These are phyloP conservation scores for Byssothecium circinans DNA, from an alignment of 2,329 filamentous ascomycete genomes.

Conservation along the genomic window DNA sequence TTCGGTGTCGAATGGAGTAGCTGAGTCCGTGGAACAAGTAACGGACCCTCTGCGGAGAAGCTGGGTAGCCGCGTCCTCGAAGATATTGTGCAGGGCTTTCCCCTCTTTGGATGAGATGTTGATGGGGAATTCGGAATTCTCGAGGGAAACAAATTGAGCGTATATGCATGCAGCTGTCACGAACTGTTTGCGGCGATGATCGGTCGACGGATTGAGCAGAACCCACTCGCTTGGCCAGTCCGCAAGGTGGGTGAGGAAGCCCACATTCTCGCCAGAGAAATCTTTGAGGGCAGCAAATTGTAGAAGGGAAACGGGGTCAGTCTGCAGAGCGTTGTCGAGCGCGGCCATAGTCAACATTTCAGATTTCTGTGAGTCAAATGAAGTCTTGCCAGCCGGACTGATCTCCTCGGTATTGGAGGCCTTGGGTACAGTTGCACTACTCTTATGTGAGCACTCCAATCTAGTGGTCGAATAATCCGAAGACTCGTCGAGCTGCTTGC, in stretches of 20 bases:
- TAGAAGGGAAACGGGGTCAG: constrained; percentile 34
- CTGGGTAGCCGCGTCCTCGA: constrained; percentile 23
- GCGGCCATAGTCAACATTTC: constrained; percentile 40
- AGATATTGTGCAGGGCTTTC: constrained; percentile 30
- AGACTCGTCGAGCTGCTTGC: constrained; percentile 18
- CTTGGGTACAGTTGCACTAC: constrained; percentile 19
- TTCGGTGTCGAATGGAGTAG: constrained; percentile 33
- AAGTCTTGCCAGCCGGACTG: constrained; percentile 15
- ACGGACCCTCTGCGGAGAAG: constrained; percentile 23
- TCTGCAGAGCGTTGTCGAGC: constrained; percentile 35
- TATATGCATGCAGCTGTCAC: constrained; percentile 36
- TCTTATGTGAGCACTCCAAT: constrained; percentile 14
- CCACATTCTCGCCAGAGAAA: constrained; percentile 40
- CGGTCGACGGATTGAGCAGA: constrained; percentile 18
- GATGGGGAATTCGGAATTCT: constrained; percentile 40
- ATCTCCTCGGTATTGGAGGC: constrained; percentile 11
- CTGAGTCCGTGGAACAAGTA: constrained; percentile 21
- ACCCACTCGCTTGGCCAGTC: constrained; percentile 40
- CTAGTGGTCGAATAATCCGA: constrained; percentile 6
- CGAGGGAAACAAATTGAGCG: constrained; percentile 37
- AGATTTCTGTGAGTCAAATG: constrained; percentile 31
- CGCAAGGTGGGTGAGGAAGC: constrained; percentile 37
- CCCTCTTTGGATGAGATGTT: constrained; percentile 31
- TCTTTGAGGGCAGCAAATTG: constrained; percentile 39
- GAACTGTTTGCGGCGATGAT: constrained; percentile 32